Evolutionary conservation across 2,329 filamentous ascomycete species (phyloP), one percentile per base, ranked within the genome.

Genomic region (Thelonectria rubi): DNA sequence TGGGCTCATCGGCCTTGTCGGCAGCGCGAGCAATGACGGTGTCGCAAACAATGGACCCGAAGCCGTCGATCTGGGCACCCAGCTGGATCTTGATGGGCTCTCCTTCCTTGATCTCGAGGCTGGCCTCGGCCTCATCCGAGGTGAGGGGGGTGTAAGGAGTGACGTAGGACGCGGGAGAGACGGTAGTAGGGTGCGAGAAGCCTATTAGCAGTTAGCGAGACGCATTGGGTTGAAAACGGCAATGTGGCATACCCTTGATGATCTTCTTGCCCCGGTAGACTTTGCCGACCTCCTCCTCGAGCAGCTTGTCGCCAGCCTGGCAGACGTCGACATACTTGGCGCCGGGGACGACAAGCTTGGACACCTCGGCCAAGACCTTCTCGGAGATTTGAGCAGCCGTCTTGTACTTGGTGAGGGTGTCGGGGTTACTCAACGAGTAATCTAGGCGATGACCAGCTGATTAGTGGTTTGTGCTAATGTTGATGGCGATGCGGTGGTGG

Each of bases 261-360:
- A 97, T 90, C 85, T 97, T 98, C 86, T 98, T 98, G 80, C 94
- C 94, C 79, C 97, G 94, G 87, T 95, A 99, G 74, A 99, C 94
- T 85, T 98, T 98, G 76, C 87, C 81, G 58, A 97, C 86, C 81
- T 98, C 95, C 75, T 97, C 94, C 68, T 95, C 93, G 67, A 99
- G 86, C 64, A 99, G 86, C 85, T 94, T 91, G 83, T 99, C 95
- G 71, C 95, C 95, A 84, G 94, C 89, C 84, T 97, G 90, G 84
- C 95, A 99, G 79, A 99, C 87, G 73, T 93, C 89, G 72, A 98
- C 86, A 74, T 98, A 93, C 86, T 97, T 97, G 79, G 90, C 91
- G 72, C 93, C 94, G 66, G 94, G 91, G 64, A 91, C 85, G 77
- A 92, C 88, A 66, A 89, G 83, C 77, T 86, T 83, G 62, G 86